Conservation (phyloP, 179 eudicot genomes). For the Drosera spatulata region DNA sequence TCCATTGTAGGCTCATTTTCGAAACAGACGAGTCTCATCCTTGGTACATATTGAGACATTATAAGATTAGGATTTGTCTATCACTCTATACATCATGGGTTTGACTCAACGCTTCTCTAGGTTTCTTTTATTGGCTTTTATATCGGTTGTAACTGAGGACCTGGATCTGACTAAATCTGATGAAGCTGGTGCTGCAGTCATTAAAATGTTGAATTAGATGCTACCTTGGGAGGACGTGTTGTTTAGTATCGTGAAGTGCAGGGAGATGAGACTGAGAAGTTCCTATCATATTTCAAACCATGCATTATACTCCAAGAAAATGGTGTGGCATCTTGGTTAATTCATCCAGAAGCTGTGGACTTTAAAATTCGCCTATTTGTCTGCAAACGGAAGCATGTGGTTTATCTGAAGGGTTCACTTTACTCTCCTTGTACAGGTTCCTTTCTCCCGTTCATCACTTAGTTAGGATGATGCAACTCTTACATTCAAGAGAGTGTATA, state of each 20-base stretch:
- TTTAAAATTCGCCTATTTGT: constrained; percentile 58
- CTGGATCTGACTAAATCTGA: too few species aligned
- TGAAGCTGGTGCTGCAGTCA: constrained; percentile 77
- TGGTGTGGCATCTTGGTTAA: constrained; percentile 85
- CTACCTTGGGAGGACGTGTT: constrained; percentile 94
- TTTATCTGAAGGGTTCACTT: neutral
- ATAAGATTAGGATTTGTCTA: too few species aligned
- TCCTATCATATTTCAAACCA: constrained; percentile 95
- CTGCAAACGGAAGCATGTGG: too few species aligned
- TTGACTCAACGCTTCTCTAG: neutral
- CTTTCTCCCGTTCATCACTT: constrained; percentile 84
- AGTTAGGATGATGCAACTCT: constrained; percentile 93
- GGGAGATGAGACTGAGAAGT: constrained; percentile 94
- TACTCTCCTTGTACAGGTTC: constrained; percentile 39
- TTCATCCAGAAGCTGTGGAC: constrained; percentile 74
- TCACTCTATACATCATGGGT: too few species aligned
- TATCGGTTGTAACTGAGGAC: constrained; percentile 9
- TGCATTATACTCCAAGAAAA: constrained; percentile 96
- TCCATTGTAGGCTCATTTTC: too few species aligned
- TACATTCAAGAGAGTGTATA: constrained; percentile 97
- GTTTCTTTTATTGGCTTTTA: constrained; percentile 3
- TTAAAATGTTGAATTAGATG: constrained; percentile 90
- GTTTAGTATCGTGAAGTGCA: constrained; percentile 96
- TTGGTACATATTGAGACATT: too few species aligned
- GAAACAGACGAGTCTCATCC: too few species aligned